phyloP scores from a whole-genome alignment of 192 early-diverging fungal genomes.

The Backusella morwellensis region DNA sequence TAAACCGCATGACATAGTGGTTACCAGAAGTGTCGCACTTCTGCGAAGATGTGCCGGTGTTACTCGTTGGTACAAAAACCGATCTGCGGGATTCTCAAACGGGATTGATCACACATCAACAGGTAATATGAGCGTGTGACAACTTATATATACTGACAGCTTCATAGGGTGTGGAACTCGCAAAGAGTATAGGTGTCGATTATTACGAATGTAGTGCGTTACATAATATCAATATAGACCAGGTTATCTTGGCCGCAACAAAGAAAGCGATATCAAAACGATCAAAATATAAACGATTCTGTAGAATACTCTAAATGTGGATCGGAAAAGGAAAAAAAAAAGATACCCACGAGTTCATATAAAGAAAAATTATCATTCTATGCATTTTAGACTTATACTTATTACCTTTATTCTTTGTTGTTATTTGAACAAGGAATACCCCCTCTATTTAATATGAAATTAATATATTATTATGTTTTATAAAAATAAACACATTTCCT shows the following conservation, averaged over 20 bases:
- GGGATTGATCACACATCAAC: not conserved
- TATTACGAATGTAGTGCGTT: not conserved
- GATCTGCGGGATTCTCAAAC: not conserved
- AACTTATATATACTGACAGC: too few relatives aligned
- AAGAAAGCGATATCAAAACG: not conserved
- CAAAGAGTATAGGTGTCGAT: not conserved
- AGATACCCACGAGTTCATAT: not conserved
- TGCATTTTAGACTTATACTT: not conserved
- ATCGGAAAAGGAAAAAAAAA: not conserved
- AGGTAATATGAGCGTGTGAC: not conserved
- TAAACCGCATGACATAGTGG: not conserved
- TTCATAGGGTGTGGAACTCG: not conserved
- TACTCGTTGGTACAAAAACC: not conserved
- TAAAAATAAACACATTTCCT: too few relatives aligned
- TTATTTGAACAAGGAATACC: too few relatives aligned
- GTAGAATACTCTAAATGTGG: not conserved
- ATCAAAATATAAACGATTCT: not conserved
- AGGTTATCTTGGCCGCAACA: not conserved
- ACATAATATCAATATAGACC: not conserved
- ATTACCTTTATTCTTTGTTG: not conserved
- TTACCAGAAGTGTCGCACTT: constrained; percentile 9
- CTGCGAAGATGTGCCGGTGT: not conserved
- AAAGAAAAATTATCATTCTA: not conserved
- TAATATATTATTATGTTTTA: too few relatives aligned
- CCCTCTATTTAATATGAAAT: too few relatives aligned